Percentiles rank a stretch among this genome's conserved stretches.
Evolutionary conservation across 106 monocot genomes (phyloP).

Genomic region (Triglochin maritima): DNA sequence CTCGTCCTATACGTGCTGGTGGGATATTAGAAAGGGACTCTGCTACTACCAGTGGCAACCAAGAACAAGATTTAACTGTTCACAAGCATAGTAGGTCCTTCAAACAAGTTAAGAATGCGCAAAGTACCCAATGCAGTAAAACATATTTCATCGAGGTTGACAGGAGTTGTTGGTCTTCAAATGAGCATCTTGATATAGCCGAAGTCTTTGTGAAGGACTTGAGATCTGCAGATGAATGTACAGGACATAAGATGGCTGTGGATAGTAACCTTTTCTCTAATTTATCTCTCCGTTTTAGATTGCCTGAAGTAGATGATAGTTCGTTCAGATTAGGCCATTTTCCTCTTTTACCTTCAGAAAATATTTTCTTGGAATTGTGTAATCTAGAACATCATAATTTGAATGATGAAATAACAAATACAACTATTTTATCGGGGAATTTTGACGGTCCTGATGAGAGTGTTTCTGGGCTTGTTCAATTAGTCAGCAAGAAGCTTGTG

Average conservation of each 20-base stretch:
- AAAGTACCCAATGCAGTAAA: constrained; percentile 6
- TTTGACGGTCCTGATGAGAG: constrained; percentile 88
- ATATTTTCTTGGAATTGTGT: constrained; percentile 47
- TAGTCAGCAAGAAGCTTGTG: constrained; percentile 51
- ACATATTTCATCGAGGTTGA: constrained; percentile 53
- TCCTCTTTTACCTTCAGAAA: constrained; percentile 47
- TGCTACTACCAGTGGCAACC: background rate
- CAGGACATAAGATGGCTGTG: constrained; percentile 18
- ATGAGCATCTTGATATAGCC: constrained; percentile 61
- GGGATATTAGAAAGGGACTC: constrained; percentile 12
- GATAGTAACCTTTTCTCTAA: constrained; percentile 14
- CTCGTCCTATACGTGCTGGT: constrained; percentile 54
- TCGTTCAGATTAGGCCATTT: constrained; percentile 69
- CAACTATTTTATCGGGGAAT: constrained; percentile 45
- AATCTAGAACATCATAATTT: constrained; percentile 7
- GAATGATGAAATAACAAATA: constrained; percentile 13
- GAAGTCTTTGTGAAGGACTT: constrained; percentile 58
- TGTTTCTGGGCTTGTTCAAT: constrained; percentile 70
- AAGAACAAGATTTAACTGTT: constrained; percentile 4
- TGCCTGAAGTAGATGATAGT: constrained; percentile 35
- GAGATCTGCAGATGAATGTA: constrained; percentile 28
- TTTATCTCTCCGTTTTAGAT: constrained; percentile 41
- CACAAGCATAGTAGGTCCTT: background rate
- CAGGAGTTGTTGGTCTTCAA: constrained; percentile 19
- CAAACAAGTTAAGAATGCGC: constrained; percentile 6